Evolutionary conservation across 129 eudicot species (phyloP).

Genomic region (Pseudognaphalium luteoalbum): DNA sequence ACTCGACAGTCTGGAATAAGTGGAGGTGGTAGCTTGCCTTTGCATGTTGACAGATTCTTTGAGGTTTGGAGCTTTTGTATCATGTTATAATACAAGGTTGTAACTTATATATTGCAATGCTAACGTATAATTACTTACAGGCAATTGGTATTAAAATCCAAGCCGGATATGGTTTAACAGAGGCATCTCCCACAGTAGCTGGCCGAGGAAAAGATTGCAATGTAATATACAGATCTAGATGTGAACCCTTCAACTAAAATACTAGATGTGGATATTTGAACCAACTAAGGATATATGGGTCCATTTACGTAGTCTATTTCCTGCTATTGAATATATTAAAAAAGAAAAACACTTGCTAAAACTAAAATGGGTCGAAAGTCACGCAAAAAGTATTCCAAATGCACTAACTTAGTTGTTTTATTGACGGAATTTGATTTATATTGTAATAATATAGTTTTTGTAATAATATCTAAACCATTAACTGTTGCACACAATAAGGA

Average conservation of each 20-base stretch:
- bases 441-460: no score
- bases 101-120: neutral
- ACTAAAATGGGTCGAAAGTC: neutral
- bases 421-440: no score
- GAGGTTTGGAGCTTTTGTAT: constrained; percentile 55
- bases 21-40: constrained; percentile 93
- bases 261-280: neutral
- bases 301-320: neutral
- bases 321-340: neutral
- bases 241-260: neutral
- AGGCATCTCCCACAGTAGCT: constrained; percentile 82
- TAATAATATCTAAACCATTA: no score
- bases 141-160: constrained; percentile 75
- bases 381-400: neutral
- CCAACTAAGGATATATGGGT: neutral
- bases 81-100: constrained; percentile 19
- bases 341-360: neutral
- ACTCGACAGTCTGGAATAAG: constrained; percentile 75
- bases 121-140: constrained; percentile 40
- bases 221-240: constrained; percentile 41
- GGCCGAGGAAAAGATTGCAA: constrained; percentile 57
- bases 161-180: constrained; percentile 95
- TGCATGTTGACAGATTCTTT: constrained; percentile 79
- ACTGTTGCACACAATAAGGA: no score
- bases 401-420: neutral